Conservation (phyloP, 1,284 basidiomycete species). For the Trichosporon asahii region DNA sequence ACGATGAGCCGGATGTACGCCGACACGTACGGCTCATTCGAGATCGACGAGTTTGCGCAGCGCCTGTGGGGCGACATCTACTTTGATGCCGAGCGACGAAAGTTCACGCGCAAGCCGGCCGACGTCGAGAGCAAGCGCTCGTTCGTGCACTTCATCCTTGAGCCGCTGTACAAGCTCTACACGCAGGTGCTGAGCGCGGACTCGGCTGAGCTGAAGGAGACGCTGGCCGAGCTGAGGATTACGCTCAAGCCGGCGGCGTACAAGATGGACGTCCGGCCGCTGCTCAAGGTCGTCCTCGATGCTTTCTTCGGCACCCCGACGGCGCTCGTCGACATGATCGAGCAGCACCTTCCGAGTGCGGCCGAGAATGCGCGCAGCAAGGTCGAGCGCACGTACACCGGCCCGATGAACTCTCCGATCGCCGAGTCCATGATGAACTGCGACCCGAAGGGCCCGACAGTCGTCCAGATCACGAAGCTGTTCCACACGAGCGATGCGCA, state of each 20-base stretch:
- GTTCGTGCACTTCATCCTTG: constrained; percentile 95
- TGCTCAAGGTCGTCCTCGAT: constrained; percentile 87
- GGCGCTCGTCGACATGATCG: constrained; percentile 89
- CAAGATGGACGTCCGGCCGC: constrained; percentile 95
- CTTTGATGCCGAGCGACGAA: constrained; percentile 74
- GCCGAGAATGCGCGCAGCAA: constrained; percentile 66
- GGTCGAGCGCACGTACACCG: constrained; percentile 79
- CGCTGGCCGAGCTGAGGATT: constrained; percentile 77
- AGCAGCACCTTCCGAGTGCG: constrained; percentile 83
- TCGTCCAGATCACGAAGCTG: constrained; percentile 89
- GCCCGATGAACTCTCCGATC: constrained; percentile 74
- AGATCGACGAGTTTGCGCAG: constrained; percentile 63
- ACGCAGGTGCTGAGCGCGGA: constrained; percentile 88
- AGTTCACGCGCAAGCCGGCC: constrained; percentile 79
- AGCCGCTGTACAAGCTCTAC: constrained; percentile 97
- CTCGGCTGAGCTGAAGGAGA: constrained; percentile 73
- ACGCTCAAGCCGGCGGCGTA: constrained; percentile 87
- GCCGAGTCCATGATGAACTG: constrained; percentile 77
- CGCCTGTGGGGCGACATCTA: constrained; percentile 99
- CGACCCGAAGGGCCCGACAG: constrained; percentile 78
- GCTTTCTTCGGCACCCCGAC: constrained; percentile 91
- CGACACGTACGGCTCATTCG: constrained; percentile 64
- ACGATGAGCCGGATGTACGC: constrained; percentile 97
- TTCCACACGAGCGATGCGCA: constrained; percentile 94
- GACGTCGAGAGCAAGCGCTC: constrained; percentile 79